These are phyloP conservation scores for Talaromyces wortmannii DNA, from an alignment of 495 filamentous ascomycete species.

Conservation along the genomic window DNA sequence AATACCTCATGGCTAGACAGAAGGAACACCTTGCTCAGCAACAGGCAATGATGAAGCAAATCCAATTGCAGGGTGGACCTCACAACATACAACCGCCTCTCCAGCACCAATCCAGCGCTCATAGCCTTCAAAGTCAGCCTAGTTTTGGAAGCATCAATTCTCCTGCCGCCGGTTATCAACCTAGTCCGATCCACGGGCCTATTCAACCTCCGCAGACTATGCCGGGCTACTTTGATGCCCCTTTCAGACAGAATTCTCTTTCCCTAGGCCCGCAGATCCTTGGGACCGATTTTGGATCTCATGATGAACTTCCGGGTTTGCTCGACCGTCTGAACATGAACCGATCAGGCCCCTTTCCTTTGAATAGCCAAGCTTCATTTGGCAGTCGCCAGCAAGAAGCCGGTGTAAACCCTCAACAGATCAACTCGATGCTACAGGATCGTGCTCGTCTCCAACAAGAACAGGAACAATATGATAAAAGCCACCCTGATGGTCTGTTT, in stretches of 20 bases:
- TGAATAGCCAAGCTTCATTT: constrained; percentile 40
- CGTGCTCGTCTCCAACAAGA: constrained; percentile 55
- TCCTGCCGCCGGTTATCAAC: constrained; percentile 66
- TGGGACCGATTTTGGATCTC: constrained; percentile 44
- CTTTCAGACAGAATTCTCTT: constrained; percentile 30
- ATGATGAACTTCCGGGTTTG: constrained; percentile 54
- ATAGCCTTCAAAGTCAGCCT: constrained; percentile 92
- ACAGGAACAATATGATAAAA: constrained; percentile 53
- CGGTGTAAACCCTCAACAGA: constrained; percentile 49
- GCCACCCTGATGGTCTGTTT: constrained; percentile 33
- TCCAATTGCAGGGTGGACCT: constrained; percentile 54
- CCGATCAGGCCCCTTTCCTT: constrained; percentile 45
- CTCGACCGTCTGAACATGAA: constrained; percentile 54
- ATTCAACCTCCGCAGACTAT: constrained; percentile 50
- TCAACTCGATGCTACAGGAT: constrained; percentile 52
- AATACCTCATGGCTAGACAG: constrained; percentile 91
- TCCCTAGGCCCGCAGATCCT: constrained; percentile 45
- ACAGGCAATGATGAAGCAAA: constrained; percentile 70
- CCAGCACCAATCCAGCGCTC: constrained; percentile 88
- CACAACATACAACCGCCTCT: constrained; percentile 49
- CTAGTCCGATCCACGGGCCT: constrained; percentile 66
- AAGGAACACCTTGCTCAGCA: constrained; percentile 89
- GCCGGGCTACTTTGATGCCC: constrained; percentile 66
- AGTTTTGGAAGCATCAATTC: constrained; percentile 89
- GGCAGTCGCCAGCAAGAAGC: constrained; percentile 48